These are phyloP conservation scores for Eurotiales sp. DNA, from an alignment of 2,329 filamentous ascomycete genomes.

Conservation along the genomic window DNA sequence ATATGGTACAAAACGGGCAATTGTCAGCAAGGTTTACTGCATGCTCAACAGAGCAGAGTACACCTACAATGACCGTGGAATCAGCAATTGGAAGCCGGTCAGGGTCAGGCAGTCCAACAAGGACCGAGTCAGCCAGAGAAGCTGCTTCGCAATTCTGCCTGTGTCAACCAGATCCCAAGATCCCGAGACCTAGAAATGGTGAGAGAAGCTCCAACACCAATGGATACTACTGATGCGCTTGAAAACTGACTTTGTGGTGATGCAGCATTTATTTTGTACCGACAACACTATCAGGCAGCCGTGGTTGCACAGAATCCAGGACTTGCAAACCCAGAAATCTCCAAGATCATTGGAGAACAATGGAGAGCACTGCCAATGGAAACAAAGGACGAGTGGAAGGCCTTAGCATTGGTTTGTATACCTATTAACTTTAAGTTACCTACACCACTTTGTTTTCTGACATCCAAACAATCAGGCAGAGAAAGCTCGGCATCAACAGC, in stretches of 20 bases:
- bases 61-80: not conserved
- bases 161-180: slow-evolving; percentile 68
- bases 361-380: slow-evolving; percentile 76
- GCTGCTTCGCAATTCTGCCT: slow-evolving; percentile 57
- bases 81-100: slow-evolving; percentile 21
- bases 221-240: not conserved
- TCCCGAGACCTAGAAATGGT: slow-evolving; percentile 69
- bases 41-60: slow-evolving; percentile 5
- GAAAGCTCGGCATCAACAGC: slow-evolving; percentile 80
- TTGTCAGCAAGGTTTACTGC: slow-evolving; percentile 13
- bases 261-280: slow-evolving; percentile 93
- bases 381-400: slow-evolving; percentile 81
- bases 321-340: slow-evolving; percentile 90
- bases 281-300: slow-evolving; percentile 81
- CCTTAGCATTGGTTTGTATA: slow-evolving; percentile 66
- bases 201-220: slow-evolving; percentile 32
- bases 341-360: slow-evolving; percentile 91
- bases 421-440: not conserved
- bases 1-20: slow-evolving; percentile 20
- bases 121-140: slow-evolving; percentile 35
- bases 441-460: slow-evolving; percentile 4
- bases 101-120: slow-evolving; percentile 32
- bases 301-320: slow-evolving; percentile 82
- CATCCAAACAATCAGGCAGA: slow-evolving; percentile 59
- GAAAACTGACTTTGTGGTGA: not conserved